Evolutionary conservation across 345 rosid species (phyloP).

Genomic region (Ceriops zippeliana): DNA sequence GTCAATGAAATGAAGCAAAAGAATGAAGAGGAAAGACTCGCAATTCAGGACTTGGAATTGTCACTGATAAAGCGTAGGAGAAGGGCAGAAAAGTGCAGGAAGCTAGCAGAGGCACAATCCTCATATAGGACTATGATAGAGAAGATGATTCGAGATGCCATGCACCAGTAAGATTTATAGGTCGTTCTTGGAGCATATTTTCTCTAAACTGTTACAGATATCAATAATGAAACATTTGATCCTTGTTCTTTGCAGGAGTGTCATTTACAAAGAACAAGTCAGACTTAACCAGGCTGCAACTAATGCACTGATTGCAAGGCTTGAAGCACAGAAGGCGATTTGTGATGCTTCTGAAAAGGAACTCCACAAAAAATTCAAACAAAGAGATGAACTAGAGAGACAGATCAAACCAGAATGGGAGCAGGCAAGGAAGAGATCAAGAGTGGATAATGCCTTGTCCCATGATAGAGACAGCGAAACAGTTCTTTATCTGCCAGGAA

Average conservation of each 20-base stretch:
- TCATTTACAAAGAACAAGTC: slow-evolving; percentile 82
- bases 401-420: slow-evolving; percentile 76
- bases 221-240: neutral
- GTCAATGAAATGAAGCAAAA: slow-evolving; percentile 49
- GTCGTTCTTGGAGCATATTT: neutral
- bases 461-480: slow-evolving; percentile 48
- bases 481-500: slow-evolving; percentile 60
- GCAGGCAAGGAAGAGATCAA: slow-evolving; percentile 77
- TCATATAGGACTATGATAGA: slow-evolving; percentile 73
- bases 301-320: slow-evolving; percentile 78
- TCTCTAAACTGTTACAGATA: neutral
- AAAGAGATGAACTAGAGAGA: slow-evolving; percentile 69
- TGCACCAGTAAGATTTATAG: slow-evolving; percentile 80
- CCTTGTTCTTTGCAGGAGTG: slow-evolving; percentile 57
- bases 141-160: slow-evolving; percentile 97
- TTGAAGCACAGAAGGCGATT: slow-evolving; percentile 89
- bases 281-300: slow-evolving; percentile 88
- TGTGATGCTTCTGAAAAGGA: slow-evolving; percentile 87
- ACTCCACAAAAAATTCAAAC: slow-evolving; percentile 77
- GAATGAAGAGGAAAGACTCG: slow-evolving; percentile 58
- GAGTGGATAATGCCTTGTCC: slow-evolving; percentile 48
- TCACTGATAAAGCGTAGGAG: slow-evolving; percentile 71
- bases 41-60: slow-evolving; percentile 74
- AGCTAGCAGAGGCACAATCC: slow-evolving; percentile 90
- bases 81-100: slow-evolving; percentile 90